Base-by-base conservation (phyloP, 108 stramenopile species). In the Nitzschia sp. region DNA sequence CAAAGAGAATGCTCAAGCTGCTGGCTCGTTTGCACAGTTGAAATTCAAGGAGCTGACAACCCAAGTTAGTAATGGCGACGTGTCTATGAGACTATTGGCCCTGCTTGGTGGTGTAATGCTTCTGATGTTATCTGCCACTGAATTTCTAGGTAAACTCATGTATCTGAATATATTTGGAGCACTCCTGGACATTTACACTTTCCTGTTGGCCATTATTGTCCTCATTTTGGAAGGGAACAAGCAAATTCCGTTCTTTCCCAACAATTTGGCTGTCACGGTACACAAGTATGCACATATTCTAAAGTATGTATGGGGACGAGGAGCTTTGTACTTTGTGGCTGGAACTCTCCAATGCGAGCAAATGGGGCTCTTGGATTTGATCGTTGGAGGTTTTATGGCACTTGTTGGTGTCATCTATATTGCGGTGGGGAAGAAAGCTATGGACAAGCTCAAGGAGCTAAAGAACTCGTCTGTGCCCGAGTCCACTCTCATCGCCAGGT, bases 261-360 rank as follows among this genome's bases (percentile, higher is more conserved):
- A 41, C 29, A n/a, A 20, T 11, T 41, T 75, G 65, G 68, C 57
- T 41, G 61, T 24, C 46, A 20, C 43, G 34, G 17, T 67, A 62
- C 54, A 55, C 51, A 76, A 79, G 56, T 79, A 83, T 72, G 85
- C 85, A 22, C 53, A 83, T 26, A 80, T 86, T 58, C 67, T 86
- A 12, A 71, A 63, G 24, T 82, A 71, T 59, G 64, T 86, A 17
- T 78, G 81, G 69, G 85, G 85, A 41, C 68, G 85, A 39, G 85
- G 85, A 0, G 41, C 39, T 11, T 52, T 86, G 7, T 86, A 83
- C 67, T 83, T 86, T 63, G 50, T 86, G 25, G 66, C 70, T 10
- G 85, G 85, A 14, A 64, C 85, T 21, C 51, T 86, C 46, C 76
- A 78, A 53, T 24, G 81, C 9, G 55, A 71, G 53, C 80, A 81